Evolutionary conservation across 192 early-diverging fungal genomes (phyloP), one percentile per base, ranked within the genome.

Genomic region (Fimicolochytrium jonesii): DNA sequence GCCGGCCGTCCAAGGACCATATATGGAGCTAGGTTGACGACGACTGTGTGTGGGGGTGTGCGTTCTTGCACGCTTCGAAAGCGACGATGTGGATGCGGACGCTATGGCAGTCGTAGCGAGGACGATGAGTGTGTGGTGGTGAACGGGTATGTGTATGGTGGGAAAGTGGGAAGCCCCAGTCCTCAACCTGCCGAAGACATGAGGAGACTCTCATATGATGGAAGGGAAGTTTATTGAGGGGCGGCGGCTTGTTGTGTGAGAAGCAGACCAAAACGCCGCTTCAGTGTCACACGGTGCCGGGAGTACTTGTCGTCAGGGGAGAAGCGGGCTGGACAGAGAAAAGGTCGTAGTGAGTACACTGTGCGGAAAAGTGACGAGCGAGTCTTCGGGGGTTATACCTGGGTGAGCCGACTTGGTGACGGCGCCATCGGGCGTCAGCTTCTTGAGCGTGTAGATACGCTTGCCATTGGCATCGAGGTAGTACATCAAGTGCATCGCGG

Each of bases 271-370:
- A 91, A 96, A 55, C 96, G 87, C 58, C 88, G 91, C 87, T 98
- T 98, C 67, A 98, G 81, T 23, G 91, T 94, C 20, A 98, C 92
- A 60, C 96, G 87, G 74, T 98, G 93, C 66, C 93, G 89, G 50
- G 93, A 96, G 82, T 86, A 98, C 81, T 96, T 95, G 87, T 98
- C 96, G 73, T 98, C 94, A 47, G 96, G 96, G 28, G 96, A 98
- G 81, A 98, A 98, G 48, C 94, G 92, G 22, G 96, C 95, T 78
- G 43, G 6, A 35, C 15, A 25, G 41, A 26, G 37, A 22, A 61
- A 31, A 0, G 45, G 10, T 58, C 1, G 30, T n/a, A 44, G 3
- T n/a, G 48, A 0, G 37, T 7, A 7, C 6, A 30, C 11, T 63
- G 45, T 35, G 22, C 25, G 1, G 2, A 56, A 67, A n/a, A n/a